A percentile compares a stretch with the other conserved stretches of the same genome.
Evolutionary conservation across 345 rosid species (phyloP).

Genomic region (Eutrema heterophyllum): DNA sequence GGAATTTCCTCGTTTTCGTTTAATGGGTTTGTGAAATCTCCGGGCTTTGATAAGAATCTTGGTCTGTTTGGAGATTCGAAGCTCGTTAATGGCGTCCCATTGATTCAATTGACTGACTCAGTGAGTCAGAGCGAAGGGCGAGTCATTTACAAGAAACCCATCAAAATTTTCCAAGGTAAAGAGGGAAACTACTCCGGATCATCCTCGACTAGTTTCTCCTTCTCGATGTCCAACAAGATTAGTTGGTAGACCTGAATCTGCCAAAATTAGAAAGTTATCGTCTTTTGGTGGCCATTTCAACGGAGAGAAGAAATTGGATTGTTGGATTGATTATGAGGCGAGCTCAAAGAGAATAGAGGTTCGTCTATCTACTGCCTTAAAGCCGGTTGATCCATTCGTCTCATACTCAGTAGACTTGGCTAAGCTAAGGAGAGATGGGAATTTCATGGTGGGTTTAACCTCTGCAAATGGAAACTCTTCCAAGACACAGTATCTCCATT

Average conservation of each 20-base stretch:
- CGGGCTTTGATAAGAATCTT: slow-evolving; percentile 39
- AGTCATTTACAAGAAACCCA: slow-evolving; percentile 62
- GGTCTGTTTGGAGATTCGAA: slow-evolving; percentile 67
- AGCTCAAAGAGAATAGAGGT: slow-evolving; percentile 76
- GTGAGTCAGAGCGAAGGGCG: slow-evolving; percentile 46
- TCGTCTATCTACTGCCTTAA: slow-evolving; percentile 38
- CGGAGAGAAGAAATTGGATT: slow-evolving; percentile 46
- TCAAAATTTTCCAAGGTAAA: slow-evolving; percentile 63
- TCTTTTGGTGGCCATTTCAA: slow-evolving; percentile 13
- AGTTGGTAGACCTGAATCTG: slow-evolving; percentile 53
- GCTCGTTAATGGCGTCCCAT: slow-evolving; percentile 41
- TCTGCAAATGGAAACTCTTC: slow-evolving; percentile 61
- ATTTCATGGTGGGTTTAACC: slow-evolving; percentile 57
- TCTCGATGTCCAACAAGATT: slow-evolving; percentile 55
- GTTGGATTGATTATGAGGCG: slow-evolving; percentile 88
- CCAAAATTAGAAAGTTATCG: slow-evolving; percentile 25
- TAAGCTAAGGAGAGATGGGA: slow-evolving; percentile 50
- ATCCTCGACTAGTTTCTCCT: slow-evolving; percentile 67
- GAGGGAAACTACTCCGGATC: slow-evolving; percentile 45
- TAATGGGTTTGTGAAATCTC: slow-evolving; percentile 48
- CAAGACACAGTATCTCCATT: too few relatives aligned
- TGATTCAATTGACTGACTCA: slow-evolving; percentile 58
- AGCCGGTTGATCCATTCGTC: slow-evolving; percentile 64
- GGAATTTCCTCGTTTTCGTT: slow-evolving; percentile 48
- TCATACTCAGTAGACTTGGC: slow-evolving; percentile 54